Evolutionary conservation across 345 rosid genomes (phyloP).

Genomic region (Clarkia xantiana): DNA sequence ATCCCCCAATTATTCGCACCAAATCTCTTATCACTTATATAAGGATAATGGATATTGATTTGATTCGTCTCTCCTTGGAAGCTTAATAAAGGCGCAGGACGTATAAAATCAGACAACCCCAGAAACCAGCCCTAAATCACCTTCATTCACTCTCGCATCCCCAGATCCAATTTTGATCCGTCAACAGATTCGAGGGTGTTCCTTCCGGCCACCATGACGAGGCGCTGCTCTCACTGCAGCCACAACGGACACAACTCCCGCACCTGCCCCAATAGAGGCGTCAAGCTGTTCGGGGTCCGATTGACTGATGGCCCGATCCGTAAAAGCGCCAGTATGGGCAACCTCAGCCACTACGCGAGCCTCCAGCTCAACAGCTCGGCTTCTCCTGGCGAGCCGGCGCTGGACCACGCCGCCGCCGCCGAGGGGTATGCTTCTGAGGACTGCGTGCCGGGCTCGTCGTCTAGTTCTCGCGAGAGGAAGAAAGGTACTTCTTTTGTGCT

Average conservation of each 20-base stretch:
- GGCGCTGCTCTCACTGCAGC: conserved; percentile 98
- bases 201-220: conserved; percentile 40
- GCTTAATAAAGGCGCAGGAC: too few species aligned
- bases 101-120: not conserved
- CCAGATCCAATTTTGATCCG: not conserved
- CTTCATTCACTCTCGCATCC: not conserved
- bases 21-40: too few species aligned
- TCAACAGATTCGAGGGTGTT: conserved; percentile 1
- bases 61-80: too few species aligned
- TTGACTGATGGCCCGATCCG: conserved; percentile 87
- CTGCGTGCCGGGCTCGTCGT: conserved; percentile 87
- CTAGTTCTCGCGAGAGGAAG: conserved; percentile 74
- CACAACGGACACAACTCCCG: conserved; percentile 97
- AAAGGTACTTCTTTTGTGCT: conserved; percentile 34
- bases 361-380: conserved; percentile 15
- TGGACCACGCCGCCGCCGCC: conserved; percentile 42
- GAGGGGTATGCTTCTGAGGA: conserved; percentile 96
- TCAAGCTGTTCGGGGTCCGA: conserved; percentile 87
- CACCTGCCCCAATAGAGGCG: conserved; percentile 93
- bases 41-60: too few species aligned
- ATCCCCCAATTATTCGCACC: too few species aligned
- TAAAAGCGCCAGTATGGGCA: conserved; percentile 97
- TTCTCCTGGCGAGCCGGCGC: conserved; percentile 21
- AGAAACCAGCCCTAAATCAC: conserved; percentile 4
- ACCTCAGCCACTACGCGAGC: conserved; percentile 56